A percentile compares a stretch with the other conserved stretches of the same genome.
Evolutionary conservation across 1,284 basidiomycete species (phyloP).

Genomic region (Coniferiporia sulphurascens): DNA sequence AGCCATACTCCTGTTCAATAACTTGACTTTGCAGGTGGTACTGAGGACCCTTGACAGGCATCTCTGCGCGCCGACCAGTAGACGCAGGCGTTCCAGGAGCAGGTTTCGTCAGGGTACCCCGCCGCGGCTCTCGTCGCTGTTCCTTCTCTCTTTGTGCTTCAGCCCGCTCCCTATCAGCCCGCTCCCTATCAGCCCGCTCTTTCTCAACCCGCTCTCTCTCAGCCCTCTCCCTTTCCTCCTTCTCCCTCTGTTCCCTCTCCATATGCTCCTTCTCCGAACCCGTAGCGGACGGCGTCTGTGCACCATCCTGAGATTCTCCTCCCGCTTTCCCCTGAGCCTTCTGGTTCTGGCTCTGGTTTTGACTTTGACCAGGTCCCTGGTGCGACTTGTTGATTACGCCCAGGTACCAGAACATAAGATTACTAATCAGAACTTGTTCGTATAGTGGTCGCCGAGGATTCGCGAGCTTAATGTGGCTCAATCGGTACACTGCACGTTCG

Average conservation of each 20-base stretch:
- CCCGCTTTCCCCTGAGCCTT: constrained; percentile 10
- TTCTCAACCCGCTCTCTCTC: constrained; percentile 36
- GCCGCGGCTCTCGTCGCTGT: constrained; percentile 30
- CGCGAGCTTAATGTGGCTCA: constrained; percentile 98
- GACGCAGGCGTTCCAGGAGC: constrained; percentile 50
- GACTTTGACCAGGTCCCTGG: constrained; percentile 19
- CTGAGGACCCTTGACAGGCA: constrained; percentile 80
- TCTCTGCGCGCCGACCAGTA: constrained; percentile 72
- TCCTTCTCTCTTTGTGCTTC: constrained; percentile 35
- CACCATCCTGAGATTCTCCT: constrained; percentile 33
- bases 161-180: constrained; percentile 19
- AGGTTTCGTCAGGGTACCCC: constrained; percentile 42
- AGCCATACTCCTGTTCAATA: constrained; percentile 79
- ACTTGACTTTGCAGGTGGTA: constrained; percentile 92
- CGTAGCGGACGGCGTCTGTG: constrained; percentile 35
- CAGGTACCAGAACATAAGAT: constrained; percentile 99
- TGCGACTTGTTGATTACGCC: constrained; percentile 89
- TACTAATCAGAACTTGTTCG: constrained; percentile 98
- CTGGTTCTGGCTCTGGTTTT: constrained; percentile 7
- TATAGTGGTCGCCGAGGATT: constrained; percentile 94
- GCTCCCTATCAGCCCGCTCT: constrained; percentile 25
- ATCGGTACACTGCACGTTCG: constrained; percentile 93
- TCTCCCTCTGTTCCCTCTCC: constrained; percentile 42
- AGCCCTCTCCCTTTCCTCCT: constrained; percentile 41
- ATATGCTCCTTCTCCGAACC: constrained; percentile 38